These are phyloP conservation scores for Stellera chamaejasme DNA, from an alignment of 345 rosid species.

Conservation along the genomic window DNA sequence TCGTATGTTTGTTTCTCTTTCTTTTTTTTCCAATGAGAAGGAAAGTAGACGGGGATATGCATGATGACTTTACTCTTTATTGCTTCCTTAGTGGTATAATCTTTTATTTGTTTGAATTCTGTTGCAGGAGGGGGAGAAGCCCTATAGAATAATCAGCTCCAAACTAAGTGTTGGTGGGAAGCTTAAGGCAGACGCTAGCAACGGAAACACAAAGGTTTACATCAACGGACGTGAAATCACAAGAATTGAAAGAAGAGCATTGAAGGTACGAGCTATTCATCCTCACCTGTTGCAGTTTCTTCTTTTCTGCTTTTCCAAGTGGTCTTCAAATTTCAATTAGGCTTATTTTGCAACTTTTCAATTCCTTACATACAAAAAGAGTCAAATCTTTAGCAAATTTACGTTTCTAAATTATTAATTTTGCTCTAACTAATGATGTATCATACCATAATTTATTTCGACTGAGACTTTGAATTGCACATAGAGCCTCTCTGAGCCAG, in stretches of 20 bases:
- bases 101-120: slow-evolving; percentile 4
- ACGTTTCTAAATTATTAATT: no score
- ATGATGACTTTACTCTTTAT: not conserved
- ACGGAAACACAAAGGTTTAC: slow-evolving; percentile 49
- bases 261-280: slow-evolving; percentile 27
- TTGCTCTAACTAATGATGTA: no score
- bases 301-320: no score
- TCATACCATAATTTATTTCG: no score
- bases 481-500: no score
- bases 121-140: slow-evolving; percentile 61
- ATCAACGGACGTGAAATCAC: slow-evolving; percentile 68
- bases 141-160: slow-evolving; percentile 48
- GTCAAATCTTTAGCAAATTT: no score
- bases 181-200: slow-evolving; percentile 41
- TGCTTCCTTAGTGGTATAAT: not conserved
- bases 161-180: slow-evolving; percentile 46
- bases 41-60: not conserved
- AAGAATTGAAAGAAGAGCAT: slow-evolving; percentile 33
- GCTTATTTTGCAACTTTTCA: no score
- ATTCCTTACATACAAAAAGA: no score
- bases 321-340: no score
- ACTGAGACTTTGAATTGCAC: no score
- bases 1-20: not conserved
- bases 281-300: no score
- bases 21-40: not conserved